Percentiles rank a stretch among this genome's conserved stretches.
Evolutionary conservation across 225 moss, liverwort and hornwort species (phyloP).

Genomic region (Lunularia cruciata): DNA sequence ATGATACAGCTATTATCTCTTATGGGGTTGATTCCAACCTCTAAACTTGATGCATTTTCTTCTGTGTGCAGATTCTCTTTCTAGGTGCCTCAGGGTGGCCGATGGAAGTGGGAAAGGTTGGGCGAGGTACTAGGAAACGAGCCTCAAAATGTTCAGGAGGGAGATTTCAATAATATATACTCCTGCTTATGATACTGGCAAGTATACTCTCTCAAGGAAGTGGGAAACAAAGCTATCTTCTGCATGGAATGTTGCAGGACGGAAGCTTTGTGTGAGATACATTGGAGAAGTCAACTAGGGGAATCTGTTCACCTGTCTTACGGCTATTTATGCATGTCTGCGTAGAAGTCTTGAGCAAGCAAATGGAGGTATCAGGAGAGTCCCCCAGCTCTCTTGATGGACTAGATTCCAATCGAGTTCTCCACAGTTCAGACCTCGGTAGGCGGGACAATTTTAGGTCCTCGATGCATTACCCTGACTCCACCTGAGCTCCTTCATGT

Average conservation of each 20-base stretch:
- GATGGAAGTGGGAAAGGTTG: too few species aligned
- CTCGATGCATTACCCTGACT: background rate
- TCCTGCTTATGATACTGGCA: conserved; percentile 2
- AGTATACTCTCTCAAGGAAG: background rate
- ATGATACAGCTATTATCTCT: background rate
- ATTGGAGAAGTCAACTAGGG: background rate
- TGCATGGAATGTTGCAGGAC: conserved; percentile 19
- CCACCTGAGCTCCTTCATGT: background rate
- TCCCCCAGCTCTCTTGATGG: background rate
- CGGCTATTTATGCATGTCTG: too few species aligned
- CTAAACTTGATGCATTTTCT: background rate
- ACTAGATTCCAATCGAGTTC: background rate
- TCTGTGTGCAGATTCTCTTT: background rate
- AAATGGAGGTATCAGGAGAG: background rate
- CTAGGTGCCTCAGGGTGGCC: background rate
- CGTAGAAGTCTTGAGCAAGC: background rate
- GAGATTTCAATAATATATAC: conserved; percentile 4
- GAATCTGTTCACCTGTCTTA: conserved; percentile 4
- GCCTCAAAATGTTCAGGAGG: background rate
- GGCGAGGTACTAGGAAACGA: background rate
- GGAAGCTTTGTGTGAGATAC: conserved; percentile 9
- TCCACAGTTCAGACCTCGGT: background rate
- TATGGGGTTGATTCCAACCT: background rate
- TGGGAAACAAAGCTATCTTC: background rate
- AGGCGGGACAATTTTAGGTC: background rate